A percentile compares a stretch with the other conserved stretches of the same genome.
These are phyloP conservation scores for Fusarium brevicatenulatum DNA, from an alignment of 2,329 filamentous ascomycete species.

Conservation along the genomic window DNA sequence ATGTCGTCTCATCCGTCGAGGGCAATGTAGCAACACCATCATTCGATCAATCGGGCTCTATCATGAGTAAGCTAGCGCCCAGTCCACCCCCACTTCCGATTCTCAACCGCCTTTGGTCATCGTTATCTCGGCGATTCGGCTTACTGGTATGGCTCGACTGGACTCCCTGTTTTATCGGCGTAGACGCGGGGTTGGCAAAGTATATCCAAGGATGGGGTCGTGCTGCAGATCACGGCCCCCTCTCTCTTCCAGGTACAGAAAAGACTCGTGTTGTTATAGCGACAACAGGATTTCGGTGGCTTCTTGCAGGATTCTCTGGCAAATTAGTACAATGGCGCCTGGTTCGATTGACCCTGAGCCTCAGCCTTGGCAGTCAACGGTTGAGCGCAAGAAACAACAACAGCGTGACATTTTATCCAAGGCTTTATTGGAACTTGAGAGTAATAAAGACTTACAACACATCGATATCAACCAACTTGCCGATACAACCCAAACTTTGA, in stretches of 20 bases:
- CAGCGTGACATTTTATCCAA: background rate
- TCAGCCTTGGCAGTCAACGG: background rate
- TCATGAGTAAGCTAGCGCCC: background rate
- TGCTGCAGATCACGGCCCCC: background rate
- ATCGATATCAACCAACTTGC: background rate
- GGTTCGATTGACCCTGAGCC: background rate
- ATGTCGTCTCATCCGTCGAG: background rate
- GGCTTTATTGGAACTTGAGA: background rate
- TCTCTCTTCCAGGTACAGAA: background rate
- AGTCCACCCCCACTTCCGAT: conserved; percentile 1
- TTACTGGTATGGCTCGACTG: background rate
- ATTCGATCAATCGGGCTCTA: background rate
- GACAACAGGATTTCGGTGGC: background rate
- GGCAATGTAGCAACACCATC: background rate
- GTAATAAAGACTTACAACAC: background rate
- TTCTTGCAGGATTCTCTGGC: background rate
- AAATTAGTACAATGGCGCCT: background rate
- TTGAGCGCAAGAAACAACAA: background rate
- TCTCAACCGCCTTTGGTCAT: background rate
- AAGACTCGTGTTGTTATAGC: background rate
- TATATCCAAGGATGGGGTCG: conserved; percentile 3
- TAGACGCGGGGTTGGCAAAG: background rate
- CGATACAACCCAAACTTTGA: background rate
- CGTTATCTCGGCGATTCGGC: conserved; percentile 4
- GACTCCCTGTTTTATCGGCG: background rate